These are phyloP conservation scores for Aschersonia sp. DNA, from an alignment of 2,329 filamentous ascomycete species.

Conservation along the genomic window DNA sequence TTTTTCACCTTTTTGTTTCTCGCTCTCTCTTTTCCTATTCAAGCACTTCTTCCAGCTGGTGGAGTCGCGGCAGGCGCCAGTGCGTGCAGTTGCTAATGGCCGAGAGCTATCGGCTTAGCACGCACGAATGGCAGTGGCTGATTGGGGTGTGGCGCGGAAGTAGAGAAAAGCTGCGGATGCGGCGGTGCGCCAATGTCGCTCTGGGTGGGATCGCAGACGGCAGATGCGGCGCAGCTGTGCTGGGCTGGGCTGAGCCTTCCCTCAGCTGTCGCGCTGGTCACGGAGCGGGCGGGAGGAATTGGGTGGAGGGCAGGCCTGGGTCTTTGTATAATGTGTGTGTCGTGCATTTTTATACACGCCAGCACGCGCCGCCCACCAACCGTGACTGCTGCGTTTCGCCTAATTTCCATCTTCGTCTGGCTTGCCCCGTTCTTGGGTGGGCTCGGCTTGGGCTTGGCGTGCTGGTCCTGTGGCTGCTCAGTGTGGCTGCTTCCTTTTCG, in stretches of 20 bases:
- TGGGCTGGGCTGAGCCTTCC: background rate
- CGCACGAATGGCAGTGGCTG: background rate
- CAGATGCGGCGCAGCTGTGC: background rate
- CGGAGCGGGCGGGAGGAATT: constrained; percentile 19
- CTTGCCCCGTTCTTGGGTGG: constrained; percentile 13
- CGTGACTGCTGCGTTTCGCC: constrained; percentile 19
- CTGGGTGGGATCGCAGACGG: background rate
- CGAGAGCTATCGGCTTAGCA: background rate
- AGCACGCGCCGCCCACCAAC: constrained; percentile 14
- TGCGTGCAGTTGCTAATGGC: background rate
- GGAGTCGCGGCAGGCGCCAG: background rate
- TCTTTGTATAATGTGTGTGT: constrained; percentile 28
- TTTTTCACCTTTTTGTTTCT: background rate
- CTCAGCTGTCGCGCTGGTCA: constrained; percentile 3
- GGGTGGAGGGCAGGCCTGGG: constrained; percentile 27
- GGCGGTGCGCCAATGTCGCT: background rate
- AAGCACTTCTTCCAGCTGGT: background rate
- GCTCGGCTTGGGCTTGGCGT: background rate
- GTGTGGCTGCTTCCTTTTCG: too few relatives aligned
- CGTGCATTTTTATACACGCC: constrained; percentile 31
- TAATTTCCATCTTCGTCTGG: constrained; percentile 20
- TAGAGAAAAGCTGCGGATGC: background rate
- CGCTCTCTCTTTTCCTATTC: background rate
- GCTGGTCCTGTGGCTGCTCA: background rate
- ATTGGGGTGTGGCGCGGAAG: background rate